phyloP scores from a whole-genome alignment of 257 asterid species.

The Gentiana straminea region DNA sequence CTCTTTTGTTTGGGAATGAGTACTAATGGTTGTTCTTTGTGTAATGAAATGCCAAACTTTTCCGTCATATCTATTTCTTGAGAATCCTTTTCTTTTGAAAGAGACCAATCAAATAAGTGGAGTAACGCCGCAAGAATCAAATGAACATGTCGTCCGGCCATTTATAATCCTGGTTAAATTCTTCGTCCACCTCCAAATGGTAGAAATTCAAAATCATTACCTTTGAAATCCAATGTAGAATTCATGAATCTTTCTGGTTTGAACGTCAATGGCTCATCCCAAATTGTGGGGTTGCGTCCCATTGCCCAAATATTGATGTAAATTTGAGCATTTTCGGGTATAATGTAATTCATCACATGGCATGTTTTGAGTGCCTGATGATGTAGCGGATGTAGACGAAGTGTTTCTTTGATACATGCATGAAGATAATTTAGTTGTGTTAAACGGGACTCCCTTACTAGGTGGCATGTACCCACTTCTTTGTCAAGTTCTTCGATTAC shows the following conservation, averaged over 20 bases:
- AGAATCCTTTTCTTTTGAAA: background rate
- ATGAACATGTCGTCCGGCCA: background rate
- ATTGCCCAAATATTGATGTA: background rate
- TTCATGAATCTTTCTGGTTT: background rate
- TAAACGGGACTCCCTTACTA: background rate
- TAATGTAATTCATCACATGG: slow-evolving; percentile 1
- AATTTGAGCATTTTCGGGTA: background rate
- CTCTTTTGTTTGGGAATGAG: background rate
- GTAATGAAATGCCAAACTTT: background rate
- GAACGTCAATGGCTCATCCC: slow-evolving; percentile 3
- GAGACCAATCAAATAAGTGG: background rate
- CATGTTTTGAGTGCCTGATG: background rate
- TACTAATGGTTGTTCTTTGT: background rate
- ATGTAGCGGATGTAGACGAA: background rate
- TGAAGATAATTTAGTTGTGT: background rate
- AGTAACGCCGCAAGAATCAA: background rate
- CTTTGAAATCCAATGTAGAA: background rate
- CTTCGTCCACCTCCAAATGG: slow-evolving; percentile 4
- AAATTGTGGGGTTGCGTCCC: slow-evolving; percentile 1
- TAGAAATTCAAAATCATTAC: slow-evolving; percentile 5
- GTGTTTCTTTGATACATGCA: slow-evolving; percentile 4
- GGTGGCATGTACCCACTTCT: background rate
- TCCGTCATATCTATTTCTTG: background rate
- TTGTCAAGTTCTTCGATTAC: background rate
- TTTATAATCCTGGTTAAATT: background rate